phyloP scores from a whole-genome alignment of 371 early-diverging fungal species.

The Rhizopus delemar region DNA sequence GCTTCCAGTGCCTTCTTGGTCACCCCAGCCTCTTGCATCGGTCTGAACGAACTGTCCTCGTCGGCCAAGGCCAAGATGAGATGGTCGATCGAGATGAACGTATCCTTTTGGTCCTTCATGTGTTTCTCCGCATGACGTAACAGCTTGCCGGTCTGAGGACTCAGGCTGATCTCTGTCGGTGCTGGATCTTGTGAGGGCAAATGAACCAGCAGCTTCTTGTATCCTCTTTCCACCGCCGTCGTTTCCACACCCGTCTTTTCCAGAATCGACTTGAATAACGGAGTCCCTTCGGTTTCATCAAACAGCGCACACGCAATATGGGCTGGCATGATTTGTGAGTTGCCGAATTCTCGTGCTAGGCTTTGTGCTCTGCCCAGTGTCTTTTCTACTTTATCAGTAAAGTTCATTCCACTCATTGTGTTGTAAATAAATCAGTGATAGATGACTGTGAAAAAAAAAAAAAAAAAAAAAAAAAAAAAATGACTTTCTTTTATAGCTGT shows the following conservation, averaged over 20 bases:
- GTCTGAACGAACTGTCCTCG: conserved; percentile 58
- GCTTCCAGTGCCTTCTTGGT: conserved; percentile 72
- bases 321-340: conserved; percentile 76
- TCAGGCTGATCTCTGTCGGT: conserved; percentile 70
- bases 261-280: conserved; percentile 70
- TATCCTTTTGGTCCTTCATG: conserved; percentile 82
- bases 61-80: conserved; percentile 81
- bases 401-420: conserved; percentile 66
- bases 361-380: conserved; percentile 64
- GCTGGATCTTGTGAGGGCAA: conserved; percentile 87
- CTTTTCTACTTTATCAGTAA: conserved; percentile 90
- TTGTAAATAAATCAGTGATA: not conserved
- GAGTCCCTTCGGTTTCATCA: conserved; percentile 67
- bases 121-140: conserved; percentile 73
- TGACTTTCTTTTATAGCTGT: too few species aligned
- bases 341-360: conserved; percentile 76
- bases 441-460: too few species aligned
- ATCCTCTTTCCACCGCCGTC: conserved; percentile 68
- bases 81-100: conserved; percentile 87
- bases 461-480: too few species aligned
- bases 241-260: conserved; percentile 86
- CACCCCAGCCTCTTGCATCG: conserved; percentile 72
- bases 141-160: conserved; percentile 62
- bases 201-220: conserved; percentile 77
- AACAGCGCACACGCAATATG: conserved; percentile 83